phyloP scores from a whole-genome alignment of 2,329 filamentous ascomycete species.

The Xylariaceae sp. region DNA sequence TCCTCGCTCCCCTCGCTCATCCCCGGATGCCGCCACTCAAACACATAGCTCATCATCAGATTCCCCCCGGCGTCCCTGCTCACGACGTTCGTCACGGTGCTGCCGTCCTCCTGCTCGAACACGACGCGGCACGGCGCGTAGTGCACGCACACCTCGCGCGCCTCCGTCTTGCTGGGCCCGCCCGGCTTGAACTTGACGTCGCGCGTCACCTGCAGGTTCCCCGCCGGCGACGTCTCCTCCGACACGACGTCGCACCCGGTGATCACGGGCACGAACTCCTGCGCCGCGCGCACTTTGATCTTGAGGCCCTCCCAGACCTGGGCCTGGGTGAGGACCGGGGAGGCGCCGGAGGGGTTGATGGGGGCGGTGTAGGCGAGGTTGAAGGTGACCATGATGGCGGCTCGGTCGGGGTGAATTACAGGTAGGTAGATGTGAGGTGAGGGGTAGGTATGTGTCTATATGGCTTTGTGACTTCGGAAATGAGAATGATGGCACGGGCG shows the following conservation, averaged over 20 bases:
- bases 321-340: conserved; percentile 23
- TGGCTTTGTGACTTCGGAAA: no score
- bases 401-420: background rate
- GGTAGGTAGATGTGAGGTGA: no score
- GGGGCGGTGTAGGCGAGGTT: conserved; percentile 31
- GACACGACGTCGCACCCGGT: conserved; percentile 25
- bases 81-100: conserved; percentile 30
- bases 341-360: conserved; percentile 29
- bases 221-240: conserved; percentile 20
- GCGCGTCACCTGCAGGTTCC: conserved; percentile 23
- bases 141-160: conserved; percentile 28
- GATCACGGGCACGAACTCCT: conserved; percentile 36
- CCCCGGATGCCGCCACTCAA: conserved; percentile 31
- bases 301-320: conserved; percentile 34
- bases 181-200: conserved; percentile 26
- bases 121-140: conserved; percentile 29
- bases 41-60: conserved; percentile 31
- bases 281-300: conserved; percentile 30
- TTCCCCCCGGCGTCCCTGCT: conserved; percentile 21
- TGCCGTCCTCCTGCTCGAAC: conserved; percentile 33
- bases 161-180: conserved; percentile 3
- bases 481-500: no score
- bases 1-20: conserved; percentile 23
- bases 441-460: no score
- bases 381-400: conserved; percentile 28